Evolutionary conservation across 345 rosid species (phyloP).

Genomic region (Camelina neglecta): DNA sequence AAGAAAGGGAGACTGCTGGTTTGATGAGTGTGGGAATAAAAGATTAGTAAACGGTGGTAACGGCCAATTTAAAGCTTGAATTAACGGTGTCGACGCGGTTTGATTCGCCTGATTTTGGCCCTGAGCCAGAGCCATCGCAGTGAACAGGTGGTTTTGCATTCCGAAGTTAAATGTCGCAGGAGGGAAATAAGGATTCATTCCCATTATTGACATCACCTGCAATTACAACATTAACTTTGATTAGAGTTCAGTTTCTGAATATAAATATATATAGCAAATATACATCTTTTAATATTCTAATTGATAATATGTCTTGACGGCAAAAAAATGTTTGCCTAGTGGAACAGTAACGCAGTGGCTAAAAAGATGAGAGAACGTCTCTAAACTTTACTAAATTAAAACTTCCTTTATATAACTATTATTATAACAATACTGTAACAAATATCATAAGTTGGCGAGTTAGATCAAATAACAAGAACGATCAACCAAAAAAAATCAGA

Average conservation of each 20-base stretch:
- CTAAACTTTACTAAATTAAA: too few relatives aligned
- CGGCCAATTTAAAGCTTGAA: slow-evolving; percentile 19
- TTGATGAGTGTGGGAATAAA: slow-evolving; percentile 14
- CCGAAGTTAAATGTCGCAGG: slow-evolving; percentile 17
- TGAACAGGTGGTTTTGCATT: slow-evolving; percentile 21
- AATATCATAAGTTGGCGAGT: background rate
- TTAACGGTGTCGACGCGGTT: slow-evolving; percentile 6
- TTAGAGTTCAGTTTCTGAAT: slow-evolving; percentile 16
- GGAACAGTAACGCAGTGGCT: background rate
- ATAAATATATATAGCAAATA: background rate
- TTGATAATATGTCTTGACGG: background rate
- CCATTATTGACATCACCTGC: slow-evolving; percentile 39
- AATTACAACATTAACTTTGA: background rate
- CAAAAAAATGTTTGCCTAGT: background rate
- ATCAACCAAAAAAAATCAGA: background rate
- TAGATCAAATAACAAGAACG: background rate
- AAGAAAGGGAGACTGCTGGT: slow-evolving; percentile 24
- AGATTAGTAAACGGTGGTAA: slow-evolving; percentile 13
- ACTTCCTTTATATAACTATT: too few relatives aligned
- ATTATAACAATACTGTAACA: background rate
- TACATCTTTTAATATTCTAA: background rate
- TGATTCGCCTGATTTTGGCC: slow-evolving; percentile 19
- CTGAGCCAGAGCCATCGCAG: slow-evolving; percentile 31
- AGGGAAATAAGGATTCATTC: slow-evolving; percentile 33
- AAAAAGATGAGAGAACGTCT: too few relatives aligned